Evolutionary conservation across 2,329 filamentous ascomycete genomes (phyloP), one percentile per base, ranked within the genome.

Genomic region (Sporothrix pallida): DNA sequence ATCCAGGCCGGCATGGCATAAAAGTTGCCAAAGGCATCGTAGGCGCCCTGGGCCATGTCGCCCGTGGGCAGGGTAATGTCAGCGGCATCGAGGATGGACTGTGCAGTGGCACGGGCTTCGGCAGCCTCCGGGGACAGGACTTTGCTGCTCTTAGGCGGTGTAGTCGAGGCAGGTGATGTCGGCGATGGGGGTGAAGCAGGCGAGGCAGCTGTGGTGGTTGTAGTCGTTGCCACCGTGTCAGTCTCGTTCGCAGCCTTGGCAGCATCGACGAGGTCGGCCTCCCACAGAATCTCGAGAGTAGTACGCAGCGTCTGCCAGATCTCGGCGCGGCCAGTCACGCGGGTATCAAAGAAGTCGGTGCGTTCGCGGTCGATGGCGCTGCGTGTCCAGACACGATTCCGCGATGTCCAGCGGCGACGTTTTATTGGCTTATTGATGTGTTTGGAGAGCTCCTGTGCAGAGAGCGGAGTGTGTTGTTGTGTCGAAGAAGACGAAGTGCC

Each of bases 331-430:
- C 94, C 94, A 0, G 92, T 92, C 17, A 97, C 93, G 65, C 94
- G 86, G 1, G 95, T 98, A 75, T 98, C 94, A 82, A 97, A 98
- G 85, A 97, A 98, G 75, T 94, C 94, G 68, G 83, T 84, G 68
- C 95, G 88, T 82, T 97, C 93, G 46, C 86, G 86, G 74, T 90
- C 88, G 1, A 97, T 84, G 71, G 91, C 84, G 17, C 83, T 79
- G n/a, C 87, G 89, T 0, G 92, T 94, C 93, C 93, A 97, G 17
- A 83, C 82, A 23, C 88, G 88, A 71, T 86, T 85, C 75, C 86
- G 87, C 73, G 90, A 89, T 13, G 84, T 84, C 92, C 92, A 94
- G 72, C 87, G 83, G 77, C 92, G 91, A 0, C 85, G 86, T 62
- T 87, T 87, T 54, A 95, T 83, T 0, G 92, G 91, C 77, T 88